Percentiles rank a stretch among this genome's conserved stretches.
Evolutionary conservation across 2,329 filamentous ascomycete genomes (phyloP).

Genomic region (Alternaria consortialis): DNA sequence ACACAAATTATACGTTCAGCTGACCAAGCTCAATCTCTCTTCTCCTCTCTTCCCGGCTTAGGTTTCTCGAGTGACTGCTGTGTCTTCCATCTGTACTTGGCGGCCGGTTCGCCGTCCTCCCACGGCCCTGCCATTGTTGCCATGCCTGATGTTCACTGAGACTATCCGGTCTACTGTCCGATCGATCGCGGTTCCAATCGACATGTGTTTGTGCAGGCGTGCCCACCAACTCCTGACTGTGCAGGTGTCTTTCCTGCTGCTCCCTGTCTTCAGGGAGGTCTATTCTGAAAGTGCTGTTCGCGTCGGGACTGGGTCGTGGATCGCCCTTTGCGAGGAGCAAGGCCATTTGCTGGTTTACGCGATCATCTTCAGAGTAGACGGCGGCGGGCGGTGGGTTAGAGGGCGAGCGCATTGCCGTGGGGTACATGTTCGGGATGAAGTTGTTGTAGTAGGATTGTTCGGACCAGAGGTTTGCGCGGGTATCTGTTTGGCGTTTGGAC

Average conservation of each 20-base stretch:
- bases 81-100: constrained; percentile 28
- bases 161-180: constrained; percentile 40
- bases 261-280: constrained; percentile 48
- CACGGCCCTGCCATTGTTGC: constrained; percentile 43
- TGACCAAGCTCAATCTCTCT: constrained; percentile 53
- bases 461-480: constrained; percentile 43
- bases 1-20: constrained; percentile 14
- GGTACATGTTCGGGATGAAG: constrained; percentile 59
- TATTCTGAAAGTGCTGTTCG: constrained; percentile 56
- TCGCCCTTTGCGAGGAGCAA: constrained; percentile 54
- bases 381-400: constrained; percentile 36
- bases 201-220: constrained; percentile 35
- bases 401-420: constrained; percentile 42
- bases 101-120: constrained; percentile 38
- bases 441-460: constrained; percentile 56
- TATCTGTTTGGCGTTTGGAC: constrained; percentile 30
- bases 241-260: constrained; percentile 33
- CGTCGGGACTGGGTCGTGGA: constrained; percentile 42
- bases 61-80: constrained; percentile 44
- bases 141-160: constrained; percentile 42
- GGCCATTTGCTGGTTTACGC: constrained; percentile 62
- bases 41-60: constrained; percentile 52
- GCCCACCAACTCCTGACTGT: constrained; percentile 44
- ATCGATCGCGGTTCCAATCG: constrained; percentile 34
- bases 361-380: constrained; percentile 57